phyloP scores from a whole-genome alignment of 177 flowering plant genomes.

The Tripterygium wilfordii region DNA sequence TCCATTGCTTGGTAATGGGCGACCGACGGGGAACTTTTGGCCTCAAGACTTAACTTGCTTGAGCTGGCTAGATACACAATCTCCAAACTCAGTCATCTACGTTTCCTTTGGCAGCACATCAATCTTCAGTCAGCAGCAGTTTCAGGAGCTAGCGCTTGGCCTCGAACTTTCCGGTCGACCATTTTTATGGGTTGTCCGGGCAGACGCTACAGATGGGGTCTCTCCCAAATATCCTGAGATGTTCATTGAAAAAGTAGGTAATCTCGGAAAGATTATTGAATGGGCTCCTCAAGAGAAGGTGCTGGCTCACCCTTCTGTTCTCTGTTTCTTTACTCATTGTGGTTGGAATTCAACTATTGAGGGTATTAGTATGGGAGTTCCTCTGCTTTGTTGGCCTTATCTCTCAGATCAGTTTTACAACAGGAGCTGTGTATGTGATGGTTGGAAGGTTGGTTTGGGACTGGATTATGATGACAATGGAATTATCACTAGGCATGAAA shows the following conservation, averaged over 20 bases:
- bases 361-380: constrained; percentile 13
- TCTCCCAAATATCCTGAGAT: constrained; percentile 15
- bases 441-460: constrained; percentile 29
- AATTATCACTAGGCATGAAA: constrained; percentile 17
- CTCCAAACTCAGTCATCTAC: constrained; percentile 13
- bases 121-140: neutral
- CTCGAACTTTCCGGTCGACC: neutral
- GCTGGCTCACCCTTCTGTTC: constrained; percentile 25
- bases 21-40: constrained; percentile 14
- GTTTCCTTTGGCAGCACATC: constrained; percentile 9
- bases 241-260: constrained; percentile 13
- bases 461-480: constrained; percentile 22
- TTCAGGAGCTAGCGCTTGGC: constrained; percentile 13
- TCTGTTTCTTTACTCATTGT: constrained; percentile 23
- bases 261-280: constrained; percentile 18
- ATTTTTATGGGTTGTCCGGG: neutral
- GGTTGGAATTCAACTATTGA: constrained; percentile 21
- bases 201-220: neutral
- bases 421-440: constrained; percentile 22
- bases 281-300: constrained; percentile 33
- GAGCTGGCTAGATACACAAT: constrained; percentile 18
- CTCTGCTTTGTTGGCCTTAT: constrained; percentile 38
- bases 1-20: constrained; percentile 1
- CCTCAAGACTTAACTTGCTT: constrained; percentile 23
- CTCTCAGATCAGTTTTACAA: constrained; percentile 34